Conservation (phyloP, 78 protist species). For the Dictyostelium capitatum region DNA sequence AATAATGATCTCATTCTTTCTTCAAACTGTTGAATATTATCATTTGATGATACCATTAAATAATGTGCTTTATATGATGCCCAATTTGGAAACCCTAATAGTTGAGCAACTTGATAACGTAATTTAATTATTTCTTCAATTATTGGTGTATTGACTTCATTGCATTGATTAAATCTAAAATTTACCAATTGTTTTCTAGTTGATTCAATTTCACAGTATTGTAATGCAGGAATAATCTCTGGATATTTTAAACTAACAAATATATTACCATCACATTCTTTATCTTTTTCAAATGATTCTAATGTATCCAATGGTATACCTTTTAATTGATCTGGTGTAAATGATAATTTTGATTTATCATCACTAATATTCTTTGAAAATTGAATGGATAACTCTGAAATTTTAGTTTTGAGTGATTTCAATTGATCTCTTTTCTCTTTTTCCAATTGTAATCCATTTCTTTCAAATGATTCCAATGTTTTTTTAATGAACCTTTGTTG, state of each 20-base stretch:
- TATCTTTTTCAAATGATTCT: constrained; percentile 26
- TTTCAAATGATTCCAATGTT: constrained; percentile 68
- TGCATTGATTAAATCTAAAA: background rate
- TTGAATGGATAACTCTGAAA: constrained; percentile 49
- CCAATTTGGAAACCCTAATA: constrained; percentile 70
- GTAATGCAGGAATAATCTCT: constrained; percentile 75
- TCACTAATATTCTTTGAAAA: constrained; percentile 83
- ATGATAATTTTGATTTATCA: constrained; percentile 66
- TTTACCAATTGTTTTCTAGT: constrained; percentile 29
- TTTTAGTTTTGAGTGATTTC: constrained; percentile 60
- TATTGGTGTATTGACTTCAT: constrained; percentile 19
- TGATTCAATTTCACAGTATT: constrained; percentile 47
- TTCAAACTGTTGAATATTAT: constrained; percentile 7
- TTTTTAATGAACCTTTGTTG: constrained; percentile 54
- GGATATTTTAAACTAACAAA: constrained; percentile 81
- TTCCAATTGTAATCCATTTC: constrained; percentile 84
- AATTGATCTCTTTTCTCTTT: constrained; percentile 60
- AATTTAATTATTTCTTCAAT: constrained; percentile 22
- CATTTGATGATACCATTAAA: constrained; percentile 38
- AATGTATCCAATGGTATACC: constrained; percentile 84
- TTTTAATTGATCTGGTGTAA: constrained; percentile 58
- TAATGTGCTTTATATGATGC: constrained; percentile 54
- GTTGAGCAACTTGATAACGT: constrained; percentile 38
- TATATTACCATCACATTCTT: constrained; percentile 7
- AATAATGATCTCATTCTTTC: constrained; percentile 39